Conservation (phyloP, 345 rosid species). For the Pugionium cornutum region DNA sequence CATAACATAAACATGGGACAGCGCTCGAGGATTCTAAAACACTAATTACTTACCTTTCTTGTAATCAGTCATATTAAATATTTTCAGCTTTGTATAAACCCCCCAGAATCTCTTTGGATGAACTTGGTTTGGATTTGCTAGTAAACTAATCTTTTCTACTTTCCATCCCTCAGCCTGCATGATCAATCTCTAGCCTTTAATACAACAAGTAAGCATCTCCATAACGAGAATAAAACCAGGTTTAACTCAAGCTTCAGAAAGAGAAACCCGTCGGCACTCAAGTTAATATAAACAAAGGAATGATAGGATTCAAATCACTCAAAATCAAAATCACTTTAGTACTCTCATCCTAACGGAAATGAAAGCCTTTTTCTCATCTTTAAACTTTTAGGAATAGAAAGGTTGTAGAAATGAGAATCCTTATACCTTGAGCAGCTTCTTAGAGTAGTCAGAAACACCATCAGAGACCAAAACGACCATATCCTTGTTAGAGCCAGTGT, state of each 20-base stretch:
- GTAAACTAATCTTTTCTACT: constrained; percentile 81
- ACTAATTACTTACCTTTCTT: constrained; percentile 59
- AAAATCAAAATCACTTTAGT: not conserved
- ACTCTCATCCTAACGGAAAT: not conserved
- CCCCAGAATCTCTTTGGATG: constrained; percentile 96
- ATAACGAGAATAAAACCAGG: no score
- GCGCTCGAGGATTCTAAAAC: not conserved
- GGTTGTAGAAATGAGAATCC: not conserved
- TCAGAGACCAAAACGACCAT: constrained; percentile 93
- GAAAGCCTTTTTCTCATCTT: constrained; percentile 18
- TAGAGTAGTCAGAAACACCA: constrained; percentile 80
- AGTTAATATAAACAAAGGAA: not conserved
- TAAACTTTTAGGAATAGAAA: constrained; percentile 13
- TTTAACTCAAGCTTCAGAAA: not conserved
- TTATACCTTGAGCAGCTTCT: constrained; percentile 59
- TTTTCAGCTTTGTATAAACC: constrained; percentile 91
- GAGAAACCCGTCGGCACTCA: not conserved
- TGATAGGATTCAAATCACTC: not conserved
- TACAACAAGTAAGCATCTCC: not conserved
- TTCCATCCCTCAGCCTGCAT: constrained; percentile 95
- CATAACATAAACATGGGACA: not conserved
- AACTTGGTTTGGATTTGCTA: constrained; percentile 85
- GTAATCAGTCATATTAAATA: constrained; percentile 85
- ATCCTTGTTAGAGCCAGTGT: constrained; percentile 74
- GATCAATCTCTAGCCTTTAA: constrained; percentile 8